A percentile compares a stretch with the other conserved stretches of the same genome.
phyloP scores from a whole-genome alignment of 2,329 filamentous ascomycete genomes.

The Cadophora malorum region DNA sequence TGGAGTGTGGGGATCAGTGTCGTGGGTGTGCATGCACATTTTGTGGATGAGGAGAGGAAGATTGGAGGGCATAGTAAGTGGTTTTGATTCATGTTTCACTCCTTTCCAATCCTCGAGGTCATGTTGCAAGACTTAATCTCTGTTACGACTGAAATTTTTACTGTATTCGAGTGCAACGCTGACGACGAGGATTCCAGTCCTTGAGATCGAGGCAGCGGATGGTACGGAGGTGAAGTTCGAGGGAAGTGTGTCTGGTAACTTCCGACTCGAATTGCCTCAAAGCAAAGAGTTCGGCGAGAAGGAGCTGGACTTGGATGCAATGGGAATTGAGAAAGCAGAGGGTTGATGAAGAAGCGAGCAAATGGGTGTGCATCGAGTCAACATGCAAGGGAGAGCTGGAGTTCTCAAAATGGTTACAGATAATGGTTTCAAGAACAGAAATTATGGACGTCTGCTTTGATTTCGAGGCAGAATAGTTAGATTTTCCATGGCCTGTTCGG shows the following conservation, averaged over 20 bases:
- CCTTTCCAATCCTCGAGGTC: no score
- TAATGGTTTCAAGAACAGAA: not conserved
- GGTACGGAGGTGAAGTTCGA: constrained; percentile 17
- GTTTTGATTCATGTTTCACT: no score
- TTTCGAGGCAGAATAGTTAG: no score
- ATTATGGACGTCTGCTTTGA: no score
- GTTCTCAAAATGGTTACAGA: not conserved
- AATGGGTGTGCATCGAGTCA: not conserved
- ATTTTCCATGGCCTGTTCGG: no score
- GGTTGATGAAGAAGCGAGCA: not conserved
- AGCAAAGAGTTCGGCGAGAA: constrained; percentile 17
- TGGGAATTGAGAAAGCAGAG: constrained; percentile 13
- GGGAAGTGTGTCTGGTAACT: constrained; percentile 11
- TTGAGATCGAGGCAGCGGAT: constrained; percentile 46
- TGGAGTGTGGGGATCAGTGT: constrained; percentile 32
- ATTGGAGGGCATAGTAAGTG: constrained; percentile 48
- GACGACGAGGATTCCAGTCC: constrained; percentile 27
- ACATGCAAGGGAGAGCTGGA: not conserved
- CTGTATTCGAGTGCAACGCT: not conserved
- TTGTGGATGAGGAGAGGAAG: constrained; percentile 35
- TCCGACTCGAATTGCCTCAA: constrained; percentile 6
- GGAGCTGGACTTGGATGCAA: constrained; percentile 7
- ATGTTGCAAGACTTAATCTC: not conserved
- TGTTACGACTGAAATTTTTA: not conserved
- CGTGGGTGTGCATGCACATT: constrained; percentile 34